Evolutionary conservation across 1,139 yeast species (phyloP).

Genomic region (Geotrichum australiense): DNA sequence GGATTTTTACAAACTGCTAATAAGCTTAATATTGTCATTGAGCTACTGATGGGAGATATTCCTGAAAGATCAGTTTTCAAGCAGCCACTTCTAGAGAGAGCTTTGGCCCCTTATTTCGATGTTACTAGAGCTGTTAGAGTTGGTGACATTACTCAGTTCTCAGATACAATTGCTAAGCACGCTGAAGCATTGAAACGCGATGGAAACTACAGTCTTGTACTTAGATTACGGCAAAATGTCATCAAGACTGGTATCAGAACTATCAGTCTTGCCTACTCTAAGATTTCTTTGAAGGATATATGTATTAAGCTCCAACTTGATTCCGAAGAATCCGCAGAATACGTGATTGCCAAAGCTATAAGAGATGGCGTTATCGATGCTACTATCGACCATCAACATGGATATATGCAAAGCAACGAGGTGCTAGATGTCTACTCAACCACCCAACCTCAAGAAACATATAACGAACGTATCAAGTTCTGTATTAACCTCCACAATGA

Average conservation of each 20-base stretch:
- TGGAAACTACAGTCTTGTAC: conserved; percentile 76
- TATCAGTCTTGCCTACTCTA: conserved; percentile 84
- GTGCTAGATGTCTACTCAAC: conserved; percentile 83
- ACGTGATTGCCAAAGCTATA: conserved; percentile 92
- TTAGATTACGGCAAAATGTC: conserved; percentile 91
- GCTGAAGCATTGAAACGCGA: conserved; percentile 62
- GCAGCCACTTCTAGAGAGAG: conserved; percentile 49
- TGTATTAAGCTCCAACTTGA: conserved; percentile 89
- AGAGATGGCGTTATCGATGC: conserved; percentile 98
- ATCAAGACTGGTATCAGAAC: conserved; percentile 96
- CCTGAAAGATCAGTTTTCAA: conserved; percentile 86
- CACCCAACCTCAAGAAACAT: conserved; percentile 75
- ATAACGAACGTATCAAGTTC: conserved; percentile 89
- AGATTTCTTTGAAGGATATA: conserved; percentile 81
- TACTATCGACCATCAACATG: conserved; percentile 80
- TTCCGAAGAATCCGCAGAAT: conserved; percentile 93
- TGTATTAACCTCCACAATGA: conserved; percentile 89
- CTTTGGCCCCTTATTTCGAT: conserved; percentile 74
- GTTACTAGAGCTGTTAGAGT: conserved; percentile 87
- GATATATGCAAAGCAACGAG: conserved; percentile 88
- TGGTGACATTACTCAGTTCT: conserved; percentile 82
- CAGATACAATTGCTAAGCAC: conserved; percentile 61
- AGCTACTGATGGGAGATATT: conserved; percentile 91
- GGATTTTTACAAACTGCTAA: conserved; percentile 91
- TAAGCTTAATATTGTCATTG: conserved; percentile 81